Percentiles rank a stretch among this genome's conserved stretches.
phyloP scores from a whole-genome alignment of 306 rosid genomes.

The Prunus mongolica region DNA sequence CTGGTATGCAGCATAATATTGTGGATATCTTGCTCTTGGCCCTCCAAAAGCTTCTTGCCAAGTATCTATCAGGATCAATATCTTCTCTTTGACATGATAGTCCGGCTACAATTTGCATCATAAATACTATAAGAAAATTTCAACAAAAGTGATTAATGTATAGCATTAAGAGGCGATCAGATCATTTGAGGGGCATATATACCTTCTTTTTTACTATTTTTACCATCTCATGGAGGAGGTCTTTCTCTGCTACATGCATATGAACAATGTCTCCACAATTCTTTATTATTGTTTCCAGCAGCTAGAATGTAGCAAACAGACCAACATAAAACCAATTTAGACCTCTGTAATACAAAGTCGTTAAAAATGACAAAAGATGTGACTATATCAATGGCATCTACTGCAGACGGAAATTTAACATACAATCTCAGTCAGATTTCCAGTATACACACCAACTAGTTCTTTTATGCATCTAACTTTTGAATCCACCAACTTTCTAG shows the following conservation, averaged over 20 bases:
- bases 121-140: constrained; percentile 29
- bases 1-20: constrained; percentile 86
- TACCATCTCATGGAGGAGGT: constrained; percentile 91
- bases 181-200: constrained; percentile 21
- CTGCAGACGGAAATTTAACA: background rate
- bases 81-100: constrained; percentile 84
- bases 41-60: constrained; percentile 99
- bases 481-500: background rate
- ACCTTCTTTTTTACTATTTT: constrained; percentile 90
- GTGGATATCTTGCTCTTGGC: constrained; percentile 93
- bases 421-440: background rate
- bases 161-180: constrained; percentile 21
- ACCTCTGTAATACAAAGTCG: constrained; percentile 23
- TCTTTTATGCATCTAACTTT: background rate
- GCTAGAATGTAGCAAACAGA: constrained; percentile 51
- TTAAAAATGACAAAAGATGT: constrained; percentile 17
- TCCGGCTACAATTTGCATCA: constrained; percentile 71
- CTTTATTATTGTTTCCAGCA: constrained; percentile 87
- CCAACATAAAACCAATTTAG: constrained; percentile 42
- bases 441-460: background rate
- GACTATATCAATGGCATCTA: background rate
- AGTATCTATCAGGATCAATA: constrained; percentile 77
- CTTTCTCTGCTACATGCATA: constrained; percentile 99
- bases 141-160: constrained; percentile 11
- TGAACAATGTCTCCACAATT: constrained; percentile 97